Evolutionary conservation across 164 flowering plant genomes (phyloP).

Genomic region (Berberis thunbergii): DNA sequence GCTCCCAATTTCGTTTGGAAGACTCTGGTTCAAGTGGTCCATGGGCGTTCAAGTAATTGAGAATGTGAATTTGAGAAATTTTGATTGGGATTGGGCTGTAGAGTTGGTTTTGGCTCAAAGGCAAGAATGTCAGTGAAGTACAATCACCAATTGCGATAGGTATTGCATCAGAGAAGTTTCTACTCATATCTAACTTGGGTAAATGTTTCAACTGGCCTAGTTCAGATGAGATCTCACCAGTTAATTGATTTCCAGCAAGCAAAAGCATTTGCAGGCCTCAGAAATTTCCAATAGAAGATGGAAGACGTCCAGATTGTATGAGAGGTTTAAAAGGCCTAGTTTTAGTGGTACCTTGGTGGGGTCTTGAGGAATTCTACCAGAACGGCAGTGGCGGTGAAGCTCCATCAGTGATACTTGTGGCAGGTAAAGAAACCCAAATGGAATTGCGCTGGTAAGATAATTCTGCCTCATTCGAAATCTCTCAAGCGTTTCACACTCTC

Average conservation of each 20-base stretch:
- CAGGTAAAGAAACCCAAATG: slow-evolving; percentile 43
- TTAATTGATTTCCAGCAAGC: slow-evolving; percentile 39
- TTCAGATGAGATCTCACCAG: slow-evolving; percentile 50
- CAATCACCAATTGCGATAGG: slow-evolving; percentile 46
- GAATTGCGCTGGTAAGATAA: slow-evolving; percentile 45
- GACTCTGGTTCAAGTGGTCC: slow-evolving; percentile 37
- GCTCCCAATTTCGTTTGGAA: slow-evolving; percentile 47
- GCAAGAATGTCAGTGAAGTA: slow-evolving; percentile 36
- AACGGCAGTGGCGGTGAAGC: slow-evolving; percentile 44
- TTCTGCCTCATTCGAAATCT: slow-evolving; percentile 54
- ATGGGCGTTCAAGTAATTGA: slow-evolving; percentile 50
- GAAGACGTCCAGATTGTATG: slow-evolving; percentile 55
- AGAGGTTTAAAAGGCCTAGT: slow-evolving; percentile 41
- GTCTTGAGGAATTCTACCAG: slow-evolving; percentile 31
- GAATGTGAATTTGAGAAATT: slow-evolving; percentile 38
- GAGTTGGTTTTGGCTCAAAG: slow-evolving; percentile 59
- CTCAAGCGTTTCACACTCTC: slow-evolving; percentile 35
- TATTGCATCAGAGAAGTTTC: slow-evolving; percentile 46
- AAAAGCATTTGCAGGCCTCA: slow-evolving; percentile 38
- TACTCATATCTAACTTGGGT: slow-evolving; percentile 36
- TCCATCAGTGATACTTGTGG: slow-evolving; percentile 49
- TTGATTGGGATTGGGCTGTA: slow-evolving; percentile 52
- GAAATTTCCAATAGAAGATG: slow-evolving; percentile 44
- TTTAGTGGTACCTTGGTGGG: slow-evolving; percentile 20
- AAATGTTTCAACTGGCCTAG: slow-evolving; percentile 39